Percentiles rank a stretch among this genome's conserved stretches.
Evolutionary conservation across 1,284 basidiomycete species (phyloP).

Genomic region (Ceratobasidium sp.): DNA sequence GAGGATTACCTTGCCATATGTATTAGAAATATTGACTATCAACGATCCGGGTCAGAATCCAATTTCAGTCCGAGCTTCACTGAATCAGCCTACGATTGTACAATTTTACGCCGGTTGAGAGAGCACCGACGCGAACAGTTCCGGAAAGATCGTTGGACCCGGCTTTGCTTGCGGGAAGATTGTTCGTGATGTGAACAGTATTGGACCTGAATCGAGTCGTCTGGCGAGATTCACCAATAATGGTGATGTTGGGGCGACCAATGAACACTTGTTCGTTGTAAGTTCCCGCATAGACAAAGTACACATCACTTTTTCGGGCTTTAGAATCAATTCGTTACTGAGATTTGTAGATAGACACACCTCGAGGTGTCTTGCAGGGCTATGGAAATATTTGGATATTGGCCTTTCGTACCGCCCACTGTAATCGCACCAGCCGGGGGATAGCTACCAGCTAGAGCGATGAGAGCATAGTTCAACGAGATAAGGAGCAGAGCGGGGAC

Average conservation of each 20-base stretch:
- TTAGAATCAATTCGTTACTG: not conserved
- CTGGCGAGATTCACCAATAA: slow-evolving; percentile 42
- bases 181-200: slow-evolving; percentile 43
- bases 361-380: slow-evolving; percentile 24
- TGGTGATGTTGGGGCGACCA: slow-evolving; percentile 41
- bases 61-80: not conserved
- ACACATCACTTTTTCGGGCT: slow-evolving; percentile 31
- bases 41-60: not conserved
- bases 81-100: slow-evolving; percentile 18
- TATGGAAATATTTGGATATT: slow-evolving; percentile 32
- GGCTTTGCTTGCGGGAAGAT: slow-evolving; percentile 38
- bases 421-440: slow-evolving; percentile 24
- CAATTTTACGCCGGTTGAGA: slow-evolving; percentile 42
- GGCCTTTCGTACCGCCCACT: slow-evolving; percentile 25
- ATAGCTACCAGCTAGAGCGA: slow-evolving; percentile 18
- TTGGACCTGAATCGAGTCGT: slow-evolving; percentile 36
- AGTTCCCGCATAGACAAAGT: slow-evolving; percentile 43
- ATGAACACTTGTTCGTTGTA: slow-evolving; percentile 40
- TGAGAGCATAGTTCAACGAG: not conserved
- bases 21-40: slow-evolving; percentile 43
- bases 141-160: slow-evolving; percentile 44
- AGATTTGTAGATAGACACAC: not conserved
- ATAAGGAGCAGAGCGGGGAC: not conserved
- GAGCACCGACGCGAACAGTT: slow-evolving; percentile 41
- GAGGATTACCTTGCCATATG: slow-evolving; percentile 39